phyloP scores from a whole-genome alignment of 2,329 filamentous ascomycete genomes.

The Furcasterigmium sp. region DNA sequence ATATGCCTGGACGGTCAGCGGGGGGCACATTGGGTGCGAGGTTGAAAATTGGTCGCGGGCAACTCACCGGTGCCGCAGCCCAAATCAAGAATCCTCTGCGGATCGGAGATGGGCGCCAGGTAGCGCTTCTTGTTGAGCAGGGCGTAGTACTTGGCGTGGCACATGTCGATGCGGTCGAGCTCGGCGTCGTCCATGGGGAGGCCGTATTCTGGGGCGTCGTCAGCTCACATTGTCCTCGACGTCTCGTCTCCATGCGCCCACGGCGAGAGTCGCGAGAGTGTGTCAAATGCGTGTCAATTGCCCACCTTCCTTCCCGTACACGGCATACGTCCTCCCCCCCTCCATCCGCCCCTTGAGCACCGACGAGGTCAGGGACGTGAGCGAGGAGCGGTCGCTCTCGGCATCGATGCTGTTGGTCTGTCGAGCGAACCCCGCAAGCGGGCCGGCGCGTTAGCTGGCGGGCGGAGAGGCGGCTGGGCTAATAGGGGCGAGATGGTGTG shows the following conservation, averaged over 20 bases:
- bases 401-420: too few relatives aligned
- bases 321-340: conserved; percentile 26
- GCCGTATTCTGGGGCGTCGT: conserved; percentile 33
- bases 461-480: too few relatives aligned
- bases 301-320: conserved; percentile 27
- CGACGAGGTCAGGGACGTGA: conserved; percentile 22
- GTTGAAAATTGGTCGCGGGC: too few relatives aligned
- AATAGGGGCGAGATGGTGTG: too few relatives aligned
- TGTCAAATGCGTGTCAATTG: neutral
- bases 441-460: too few relatives aligned
- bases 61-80: conserved; percentile 22
- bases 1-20: conserved; percentile 16
- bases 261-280: too few relatives aligned
- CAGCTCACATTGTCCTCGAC: too few relatives aligned
- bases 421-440: too few relatives aligned
- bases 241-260: too few relatives aligned
- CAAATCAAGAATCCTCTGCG: conserved; percentile 22
- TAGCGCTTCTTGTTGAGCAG: conserved; percentile 19
- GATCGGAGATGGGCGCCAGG: conserved; percentile 15
- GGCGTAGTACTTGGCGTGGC: conserved; percentile 27
- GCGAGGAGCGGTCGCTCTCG: conserved; percentile 15
- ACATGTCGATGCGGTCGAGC: conserved; percentile 34
- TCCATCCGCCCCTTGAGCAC: conserved; percentile 18
- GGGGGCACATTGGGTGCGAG: neutral
- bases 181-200: conserved; percentile 34